Conservation (phyloP, 805 yeast genomes). For the Henningerozyma blattae region DNA sequence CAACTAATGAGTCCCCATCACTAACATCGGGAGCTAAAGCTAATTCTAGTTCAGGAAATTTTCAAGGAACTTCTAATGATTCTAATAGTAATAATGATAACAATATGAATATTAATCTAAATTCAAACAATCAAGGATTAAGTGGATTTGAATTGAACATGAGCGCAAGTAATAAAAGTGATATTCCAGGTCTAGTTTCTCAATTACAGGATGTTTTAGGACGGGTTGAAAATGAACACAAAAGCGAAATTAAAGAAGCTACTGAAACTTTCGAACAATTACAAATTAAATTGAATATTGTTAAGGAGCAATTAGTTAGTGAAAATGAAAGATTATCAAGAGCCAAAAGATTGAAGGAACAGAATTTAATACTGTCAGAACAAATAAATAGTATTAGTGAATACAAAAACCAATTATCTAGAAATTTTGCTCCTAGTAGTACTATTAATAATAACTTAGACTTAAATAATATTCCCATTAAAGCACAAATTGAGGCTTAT, state of each 20-base stretch:
- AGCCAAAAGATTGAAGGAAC: background rate
- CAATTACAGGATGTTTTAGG: background rate
- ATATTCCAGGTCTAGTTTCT: background rate
- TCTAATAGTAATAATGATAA: too few species aligned
- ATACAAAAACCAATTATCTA: too few species aligned
- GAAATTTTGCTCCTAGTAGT: constrained; percentile 22
- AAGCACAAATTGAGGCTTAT: constrained; percentile 77
- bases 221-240: background rate
- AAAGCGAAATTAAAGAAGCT: background rate
- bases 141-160: too few species aligned
- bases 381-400: background rate
- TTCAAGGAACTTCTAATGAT: too few species aligned
- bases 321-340: background rate
- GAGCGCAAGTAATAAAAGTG: background rate
- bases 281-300: background rate
- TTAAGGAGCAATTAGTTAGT: background rate
- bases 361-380: background rate
- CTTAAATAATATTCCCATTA: constrained; percentile 21
- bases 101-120: background rate
- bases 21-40: too few species aligned
- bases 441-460: background rate
- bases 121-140: background rate
- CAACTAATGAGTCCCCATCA: constrained; percentile 19
- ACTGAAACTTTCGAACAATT: background rate
- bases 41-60: too few species aligned